Conservation (phyloP, 768 basidiomycete genomes). For the Mycena olivaceomarginata region DNA sequence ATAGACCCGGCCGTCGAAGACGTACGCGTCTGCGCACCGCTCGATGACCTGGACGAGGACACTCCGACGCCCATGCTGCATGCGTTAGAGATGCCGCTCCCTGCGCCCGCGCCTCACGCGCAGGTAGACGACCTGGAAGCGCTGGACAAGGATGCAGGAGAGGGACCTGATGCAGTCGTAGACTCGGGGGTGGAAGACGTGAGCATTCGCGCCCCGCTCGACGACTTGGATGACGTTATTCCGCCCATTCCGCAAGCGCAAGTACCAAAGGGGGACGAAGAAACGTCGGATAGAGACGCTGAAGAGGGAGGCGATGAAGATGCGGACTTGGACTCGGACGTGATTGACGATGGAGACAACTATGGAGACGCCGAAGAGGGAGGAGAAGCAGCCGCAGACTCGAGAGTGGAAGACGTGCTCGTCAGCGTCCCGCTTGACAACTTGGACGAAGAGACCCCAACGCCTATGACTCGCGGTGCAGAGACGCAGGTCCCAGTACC, state of each 20-base stretch:
- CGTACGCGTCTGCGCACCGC: background rate
- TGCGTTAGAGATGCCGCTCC: conserved; percentile 6
- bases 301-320: background rate
- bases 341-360: too few relatives aligned
- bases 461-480: background rate
- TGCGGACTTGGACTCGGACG: background rate
- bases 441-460: conserved; percentile 2
- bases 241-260: background rate
- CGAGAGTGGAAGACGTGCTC: conserved; percentile 4
- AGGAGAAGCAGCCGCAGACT: conserved; percentile 12
- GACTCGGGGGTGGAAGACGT: conserved; percentile 20
- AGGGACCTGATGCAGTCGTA: background rate
- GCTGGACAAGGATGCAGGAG: conserved; percentile 1
- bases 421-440: conserved; percentile 5
- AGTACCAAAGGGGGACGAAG: background rate
- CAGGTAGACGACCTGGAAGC: conserved; percentile 5
- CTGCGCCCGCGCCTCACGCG: background rate
- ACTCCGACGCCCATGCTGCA: conserved; percentile 17
- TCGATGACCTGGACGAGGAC: conserved; percentile 3
- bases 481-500: background rate
- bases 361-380: conserved; percentile 16
- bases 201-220: conserved; percentile 5
- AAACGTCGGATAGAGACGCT: background rate
- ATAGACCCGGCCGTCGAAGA: conserved; percentile 2
- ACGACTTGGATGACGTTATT: conserved; percentile 8